Evolutionary conservation across 345 rosid genomes (phyloP).

Genomic region (Euphorbia lathyris): DNA sequence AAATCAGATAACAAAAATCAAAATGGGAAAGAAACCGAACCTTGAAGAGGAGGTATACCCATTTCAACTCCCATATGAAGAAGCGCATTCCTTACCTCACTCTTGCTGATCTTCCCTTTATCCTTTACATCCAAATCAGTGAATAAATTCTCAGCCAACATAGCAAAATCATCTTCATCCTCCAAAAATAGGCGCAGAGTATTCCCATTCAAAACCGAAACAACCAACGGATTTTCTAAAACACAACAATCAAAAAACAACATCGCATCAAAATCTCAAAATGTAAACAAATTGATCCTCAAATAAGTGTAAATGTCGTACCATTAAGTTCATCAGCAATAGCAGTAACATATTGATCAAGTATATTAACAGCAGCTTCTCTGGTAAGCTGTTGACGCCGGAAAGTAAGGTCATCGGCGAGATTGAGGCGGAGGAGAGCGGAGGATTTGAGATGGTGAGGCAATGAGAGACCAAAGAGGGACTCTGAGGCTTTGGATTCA

Average conservation of each 20-base stretch:
- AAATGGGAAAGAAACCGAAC: slow-evolving; percentile 28
- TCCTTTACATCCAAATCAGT: slow-evolving; percentile 82
- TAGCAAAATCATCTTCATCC: slow-evolving; percentile 94
- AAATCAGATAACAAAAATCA: background rate
- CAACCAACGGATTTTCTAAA: slow-evolving; percentile 62
- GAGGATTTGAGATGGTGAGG: slow-evolving; percentile 51
- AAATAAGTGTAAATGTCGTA: slow-evolving; percentile 11
- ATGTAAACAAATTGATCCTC: background rate
- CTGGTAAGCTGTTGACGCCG: slow-evolving; percentile 25
- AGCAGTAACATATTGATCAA: slow-evolving; percentile 47
- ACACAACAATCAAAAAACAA: background rate
- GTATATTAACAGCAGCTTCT: slow-evolving; percentile 39
- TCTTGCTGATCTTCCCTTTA: slow-evolving; percentile 70
- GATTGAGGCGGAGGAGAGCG: slow-evolving; percentile 45
- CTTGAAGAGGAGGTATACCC: slow-evolving; percentile 88
- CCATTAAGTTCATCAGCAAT: slow-evolving; percentile 67
- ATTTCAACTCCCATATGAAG: slow-evolving; percentile 72
- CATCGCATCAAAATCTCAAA: background rate
- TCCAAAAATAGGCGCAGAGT: slow-evolving; percentile 54
- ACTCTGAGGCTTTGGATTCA: slow-evolving; percentile 46
- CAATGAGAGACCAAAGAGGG: slow-evolving; percentile 56
- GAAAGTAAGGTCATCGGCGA: slow-evolving; percentile 39
- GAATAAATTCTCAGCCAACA: slow-evolving; percentile 87
- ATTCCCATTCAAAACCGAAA: slow-evolving; percentile 65
- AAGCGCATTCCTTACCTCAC: slow-evolving; percentile 57